Base-by-base conservation (phyloP, 2,329 filamentous ascomycete genomes). In the Leptographium flavum region DNA sequence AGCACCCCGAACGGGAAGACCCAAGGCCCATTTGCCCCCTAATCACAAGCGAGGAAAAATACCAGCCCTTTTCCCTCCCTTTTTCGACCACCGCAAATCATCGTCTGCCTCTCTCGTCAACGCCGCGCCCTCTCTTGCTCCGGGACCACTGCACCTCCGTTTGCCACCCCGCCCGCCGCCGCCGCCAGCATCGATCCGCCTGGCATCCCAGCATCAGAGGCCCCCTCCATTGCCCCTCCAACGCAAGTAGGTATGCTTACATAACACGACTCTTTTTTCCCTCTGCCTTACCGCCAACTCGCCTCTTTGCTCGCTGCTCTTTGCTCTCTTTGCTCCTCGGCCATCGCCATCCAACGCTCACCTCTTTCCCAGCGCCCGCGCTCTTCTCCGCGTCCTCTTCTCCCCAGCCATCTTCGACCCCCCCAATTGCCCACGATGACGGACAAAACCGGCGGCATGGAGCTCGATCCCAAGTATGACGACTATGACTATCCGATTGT, bases 401-500 rank as follows among this genome's bases (percentile, higher is more conserved):
- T 25, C 32, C 15, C 27, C n/a, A n/a, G n/a, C n/a, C n/a, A n/a
- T n/a, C n/a, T n/a, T n/a, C n/a, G n/a, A n/a, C n/a, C 27, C 28
- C 41, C 41, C 27, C 42, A 42, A 38, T 28, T 28, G 27, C 5
- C 19, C 27, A 33, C 3, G 27, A 41, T 41, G 39, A 15, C 39
- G 3, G 38, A 41, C 43, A 46, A 42, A 32, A 52, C 31, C 33
- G 50, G 49, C 45, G 50, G 44, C 42, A 69, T 77, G 67, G 67
- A 76, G 62, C 61, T 87, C 57, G 81, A 94, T 65, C 74, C 85
- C 62, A 95, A 94, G 69, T 94, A 96, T 72, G 92, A 96, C 69
- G 64, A 93, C 70, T 96, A 92, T 66, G 88, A 95, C 66, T 96
- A 77, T 70, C 92, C 92, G 51, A 86, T 81, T 52, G 81, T 76